phyloP scores from a whole-genome alignment of 768 basidiomycete genomes.

The Pholiota microspora region DNA sequence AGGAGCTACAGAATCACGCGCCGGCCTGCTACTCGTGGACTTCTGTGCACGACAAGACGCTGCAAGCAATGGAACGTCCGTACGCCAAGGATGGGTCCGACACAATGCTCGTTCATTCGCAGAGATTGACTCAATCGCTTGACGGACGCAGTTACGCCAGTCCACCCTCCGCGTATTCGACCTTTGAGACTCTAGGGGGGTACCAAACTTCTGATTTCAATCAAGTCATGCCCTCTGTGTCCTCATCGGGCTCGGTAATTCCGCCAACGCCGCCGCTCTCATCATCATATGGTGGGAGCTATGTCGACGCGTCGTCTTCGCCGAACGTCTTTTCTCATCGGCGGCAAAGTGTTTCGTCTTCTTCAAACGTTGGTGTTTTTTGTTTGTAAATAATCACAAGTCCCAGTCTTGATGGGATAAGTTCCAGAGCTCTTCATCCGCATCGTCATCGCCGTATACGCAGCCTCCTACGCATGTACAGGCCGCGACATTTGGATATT shows the following conservation, averaged over 20 bases:
- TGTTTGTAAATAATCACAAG: conserved; percentile 11
- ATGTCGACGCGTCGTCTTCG: conserved; percentile 14
- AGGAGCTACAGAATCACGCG: conserved; percentile 20
- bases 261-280: conserved; percentile 17
- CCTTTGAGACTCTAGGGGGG: conserved; percentile 18
- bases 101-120: background rate
- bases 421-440: conserved; percentile 25
- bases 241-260: conserved; percentile 17
- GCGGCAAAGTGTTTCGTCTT: conserved; percentile 21
- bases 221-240: conserved; percentile 16
- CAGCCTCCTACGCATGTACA: conserved; percentile 19
- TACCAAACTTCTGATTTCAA: conserved; percentile 16
- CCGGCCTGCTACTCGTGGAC: conserved; percentile 17
- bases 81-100: conserved; percentile 3
- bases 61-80: conserved; percentile 12
- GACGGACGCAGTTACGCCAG: conserved; percentile 15
- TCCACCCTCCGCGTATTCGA: conserved; percentile 14
- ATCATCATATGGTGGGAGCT: conserved; percentile 21
- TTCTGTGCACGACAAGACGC: conserved; percentile 4
- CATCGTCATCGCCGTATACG: conserved; percentile 26
- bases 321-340: conserved; percentile 19
- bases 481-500: conserved; percentile 11
- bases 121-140: background rate
- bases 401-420: conserved; percentile 9
- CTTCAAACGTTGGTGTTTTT: conserved; percentile 19